Conservation (phyloP, 805 yeast genomes). For the Yarrowia phangngaensis region DNA sequence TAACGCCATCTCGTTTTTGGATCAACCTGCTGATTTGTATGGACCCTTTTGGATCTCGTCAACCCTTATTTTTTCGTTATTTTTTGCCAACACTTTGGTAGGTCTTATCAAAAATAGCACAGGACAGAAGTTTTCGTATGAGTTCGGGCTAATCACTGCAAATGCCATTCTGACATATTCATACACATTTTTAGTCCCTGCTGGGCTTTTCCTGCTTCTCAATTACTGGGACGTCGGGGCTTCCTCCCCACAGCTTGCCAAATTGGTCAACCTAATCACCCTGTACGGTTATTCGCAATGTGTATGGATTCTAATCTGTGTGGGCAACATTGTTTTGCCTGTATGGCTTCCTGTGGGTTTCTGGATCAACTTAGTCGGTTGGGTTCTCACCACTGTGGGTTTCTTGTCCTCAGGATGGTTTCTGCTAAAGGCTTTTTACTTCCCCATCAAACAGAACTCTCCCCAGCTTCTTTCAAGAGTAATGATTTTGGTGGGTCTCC, state of each 20-base stretch:
- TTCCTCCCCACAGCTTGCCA: constrained; percentile 43
- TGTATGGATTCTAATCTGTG: constrained; percentile 80
- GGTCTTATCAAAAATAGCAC: constrained; percentile 53
- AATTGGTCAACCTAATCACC: constrained; percentile 57
- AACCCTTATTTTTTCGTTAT: constrained; percentile 67
- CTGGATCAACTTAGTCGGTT: constrained; percentile 48
- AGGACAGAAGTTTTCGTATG: constrained; percentile 51
- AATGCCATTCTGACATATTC: constrained; percentile 72
- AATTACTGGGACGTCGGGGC: constrained; percentile 53
- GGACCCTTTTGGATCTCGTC: constrained; percentile 92
- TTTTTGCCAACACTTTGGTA: constrained; percentile 69
- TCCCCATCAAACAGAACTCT: constrained; percentile 21
- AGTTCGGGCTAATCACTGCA: constrained; percentile 59
- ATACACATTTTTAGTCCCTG: constrained; percentile 66
- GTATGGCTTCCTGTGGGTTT: constrained; percentile 42
- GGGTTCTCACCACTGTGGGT: constrained; percentile 60
- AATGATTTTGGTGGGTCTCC: constrained; percentile 44
- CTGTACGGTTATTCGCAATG: constrained; percentile 82
- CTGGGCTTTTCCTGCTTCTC: constrained; percentile 49
- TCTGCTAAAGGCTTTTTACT: constrained; percentile 31
- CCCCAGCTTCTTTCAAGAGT: constrained; percentile 30
- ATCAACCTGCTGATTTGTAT: constrained; percentile 65
- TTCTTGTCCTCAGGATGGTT: constrained; percentile 58
- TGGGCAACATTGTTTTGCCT: constrained; percentile 54
- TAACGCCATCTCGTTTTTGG: constrained; percentile 34